Evolutionary conservation across 106 monocot species (phyloP), one percentile per base, ranked within the genome.

Genomic region (Agapanthus africanus): DNA sequence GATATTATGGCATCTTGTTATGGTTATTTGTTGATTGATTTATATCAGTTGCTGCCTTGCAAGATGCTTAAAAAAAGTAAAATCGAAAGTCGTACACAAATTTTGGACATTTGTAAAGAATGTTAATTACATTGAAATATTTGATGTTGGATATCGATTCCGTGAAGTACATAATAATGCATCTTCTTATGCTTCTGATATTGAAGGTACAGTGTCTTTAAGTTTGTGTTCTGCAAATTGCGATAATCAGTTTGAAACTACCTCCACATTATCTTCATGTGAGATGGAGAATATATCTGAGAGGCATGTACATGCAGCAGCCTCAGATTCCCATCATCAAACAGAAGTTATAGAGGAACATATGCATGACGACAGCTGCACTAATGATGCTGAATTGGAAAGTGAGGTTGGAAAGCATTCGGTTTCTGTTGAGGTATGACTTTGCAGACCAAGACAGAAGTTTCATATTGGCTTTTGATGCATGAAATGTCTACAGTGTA

Each of bases 381-480:
- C 13, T 31, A 51, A 60, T 33, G 30, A 26, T 69, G 33, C 21
- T 71, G 72, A 49, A 2, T 68, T 75, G 28, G 38, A 6, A 13
- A 41, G 36, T 35, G 40, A 37, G 19, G 74, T 63, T 71, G 71
- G 38, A 34, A 73, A 49, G 26, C 50, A 57, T 42, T 82, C 79
- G 30, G 54, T 77, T 70, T 73, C 82, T 67, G n/a, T 81, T 25
- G 49, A 78, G 77, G 84, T 85, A 65, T 73, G 49, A 31, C 61
- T 33, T 1, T 40, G 7, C 8, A 23, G 8, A 28, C 0, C 7
- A 8, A 27, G 46, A 47, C 16, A 44, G 14, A 14, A 44, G 44
- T 44, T 44, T 44, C 44, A 44, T n/a, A n/a, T n/a, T n/a, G n/a
- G n/a, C n/a, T 44, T 44, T 44, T 44, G 44, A 1, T 44, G 44